These are phyloP conservation scores for Acacia crassicarpa DNA, from an alignment of 306 rosid genomes.

Conservation along the genomic window DNA sequence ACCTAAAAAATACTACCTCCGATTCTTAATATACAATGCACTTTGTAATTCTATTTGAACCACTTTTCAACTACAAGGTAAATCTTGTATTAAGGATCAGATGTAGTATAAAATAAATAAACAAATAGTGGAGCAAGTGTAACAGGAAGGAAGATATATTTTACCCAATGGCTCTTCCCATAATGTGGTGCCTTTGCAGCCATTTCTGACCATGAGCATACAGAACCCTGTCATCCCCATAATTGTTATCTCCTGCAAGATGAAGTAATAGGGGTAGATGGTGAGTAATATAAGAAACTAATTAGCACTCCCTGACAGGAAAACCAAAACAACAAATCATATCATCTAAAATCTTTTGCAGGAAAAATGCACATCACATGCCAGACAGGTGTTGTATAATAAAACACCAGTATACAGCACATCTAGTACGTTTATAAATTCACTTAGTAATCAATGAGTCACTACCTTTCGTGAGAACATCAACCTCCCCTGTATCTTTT, in stretches of 20 bases:
- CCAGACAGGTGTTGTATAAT: not conserved
- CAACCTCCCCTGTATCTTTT: slow-evolving; percentile 63
- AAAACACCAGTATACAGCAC: slow-evolving; percentile 8
- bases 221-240: slow-evolving; percentile 70
- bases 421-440: not conserved
- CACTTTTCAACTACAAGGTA: too few species aligned
- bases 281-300: not conserved
- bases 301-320: not conserved
- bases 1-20: not conserved
- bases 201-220: slow-evolving; percentile 76
- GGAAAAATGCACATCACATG: not conserved
- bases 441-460: slow-evolving; percentile 12
- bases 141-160: slow-evolving; percentile 2
- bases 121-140: not conserved
- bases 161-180: slow-evolving; percentile 83
- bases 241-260: slow-evolving; percentile 70
- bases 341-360: not conserved
- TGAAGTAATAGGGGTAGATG: not conserved
- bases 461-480: slow-evolving; percentile 73
- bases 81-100: too few species aligned
- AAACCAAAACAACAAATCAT: not conserved
- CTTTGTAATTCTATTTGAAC: too few species aligned
- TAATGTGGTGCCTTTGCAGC: slow-evolving; percentile 73
- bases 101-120: not conserved
- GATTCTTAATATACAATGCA: too few species aligned